Evolutionary conservation across 768 basidiomycete genomes (phyloP), one percentile per base, ranked within the genome.

Genomic region (Psilocybe sp.): DNA sequence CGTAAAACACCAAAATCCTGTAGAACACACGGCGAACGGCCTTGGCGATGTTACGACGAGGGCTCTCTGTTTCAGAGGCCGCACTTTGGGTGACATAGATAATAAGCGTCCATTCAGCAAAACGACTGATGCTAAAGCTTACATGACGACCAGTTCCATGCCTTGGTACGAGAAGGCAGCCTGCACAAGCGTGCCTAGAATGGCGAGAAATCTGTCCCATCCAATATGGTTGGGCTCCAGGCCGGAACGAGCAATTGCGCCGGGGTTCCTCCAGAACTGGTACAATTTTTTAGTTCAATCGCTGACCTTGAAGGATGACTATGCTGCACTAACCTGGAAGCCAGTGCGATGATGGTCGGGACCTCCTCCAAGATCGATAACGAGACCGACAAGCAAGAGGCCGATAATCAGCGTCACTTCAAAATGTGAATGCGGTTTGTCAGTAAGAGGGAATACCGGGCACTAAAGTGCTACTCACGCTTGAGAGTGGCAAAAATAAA

Each of bases 1-100:
- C 79, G 58, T 91, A 92, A 76, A 92, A 92, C 23, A 90, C 54
- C 7, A 87, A 54, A 57, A 96, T 86, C 53, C 92, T 84, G 69
- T 81, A 89, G 65, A 91, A 89, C 4, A 93, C 89, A 16, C 86
- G 75, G 34, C 78, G 74, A 44, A 90, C 82, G 18, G 89, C 89
- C 61, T 82, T 88, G 18, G 81, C 72, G 55, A 94, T 88, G 59
- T 89, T 90, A 28, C 84, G 82, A 34, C 89, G 80, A 6, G 92
- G 91, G 60, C 78, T 88, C 61, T 81, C 73, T 0, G 87, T 85
- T 66, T 93, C 91, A 0, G 84, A 87, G 14, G 87, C 88, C 20
- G 86, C 80, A 48, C 85, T 85, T 28, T 28, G 23, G 38, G 55
- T 16, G 50, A 37, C 2, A 42, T 5, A 15, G 13, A 4, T 53